These are phyloP conservation scores for Podaxis sp. DNA, from an alignment of 768 basidiomycete genomes.

Conservation along the genomic window DNA sequence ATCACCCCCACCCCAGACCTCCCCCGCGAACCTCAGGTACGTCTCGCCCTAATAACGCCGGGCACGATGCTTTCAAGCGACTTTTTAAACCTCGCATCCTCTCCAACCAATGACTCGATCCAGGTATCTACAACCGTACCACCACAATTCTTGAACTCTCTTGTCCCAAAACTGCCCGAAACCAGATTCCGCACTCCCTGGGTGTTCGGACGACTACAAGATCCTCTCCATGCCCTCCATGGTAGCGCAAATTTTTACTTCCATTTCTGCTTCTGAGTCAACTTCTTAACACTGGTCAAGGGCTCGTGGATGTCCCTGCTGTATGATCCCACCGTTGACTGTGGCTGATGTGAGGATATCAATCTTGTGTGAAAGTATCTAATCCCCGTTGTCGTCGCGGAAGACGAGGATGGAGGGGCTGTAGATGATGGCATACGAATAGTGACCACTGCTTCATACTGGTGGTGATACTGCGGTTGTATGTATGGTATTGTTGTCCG, in stretches of 20 bases:
- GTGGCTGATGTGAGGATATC: constrained; percentile 69
- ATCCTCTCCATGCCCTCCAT: constrained; percentile 69
- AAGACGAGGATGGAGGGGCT: constrained; percentile 60
- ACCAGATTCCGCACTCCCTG: constrained; percentile 58
- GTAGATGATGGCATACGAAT: constrained; percentile 71
- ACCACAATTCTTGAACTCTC: constrained; percentile 65
- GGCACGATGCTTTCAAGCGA: constrained; percentile 65
- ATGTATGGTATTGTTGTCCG: constrained; percentile 54
- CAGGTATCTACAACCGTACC: constrained; percentile 57
- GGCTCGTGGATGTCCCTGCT: constrained; percentile 13
- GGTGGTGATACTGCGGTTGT: constrained; percentile 37
- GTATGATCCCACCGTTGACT: constrained; percentile 55
- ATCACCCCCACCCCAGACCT: constrained; percentile 15
- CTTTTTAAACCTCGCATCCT: constrained; percentile 47
- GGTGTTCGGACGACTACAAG: constrained; percentile 55
- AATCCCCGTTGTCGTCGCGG: constrained; percentile 54
- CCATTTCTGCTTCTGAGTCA: constrained; percentile 16
- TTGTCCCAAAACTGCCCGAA: constrained; percentile 75
- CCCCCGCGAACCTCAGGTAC: constrained; percentile 20
- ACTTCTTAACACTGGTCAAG: neutral
- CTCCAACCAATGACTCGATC: constrained; percentile 51
- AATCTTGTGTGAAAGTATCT: constrained; percentile 50
- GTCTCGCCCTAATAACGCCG: constrained; percentile 41
- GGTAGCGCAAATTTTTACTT: constrained; percentile 26
- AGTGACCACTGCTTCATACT: constrained; percentile 52